Evolutionary conservation across 2,329 filamentous ascomycete genomes (phyloP).

Genomic region (Elsinoe arachidis): DNA sequence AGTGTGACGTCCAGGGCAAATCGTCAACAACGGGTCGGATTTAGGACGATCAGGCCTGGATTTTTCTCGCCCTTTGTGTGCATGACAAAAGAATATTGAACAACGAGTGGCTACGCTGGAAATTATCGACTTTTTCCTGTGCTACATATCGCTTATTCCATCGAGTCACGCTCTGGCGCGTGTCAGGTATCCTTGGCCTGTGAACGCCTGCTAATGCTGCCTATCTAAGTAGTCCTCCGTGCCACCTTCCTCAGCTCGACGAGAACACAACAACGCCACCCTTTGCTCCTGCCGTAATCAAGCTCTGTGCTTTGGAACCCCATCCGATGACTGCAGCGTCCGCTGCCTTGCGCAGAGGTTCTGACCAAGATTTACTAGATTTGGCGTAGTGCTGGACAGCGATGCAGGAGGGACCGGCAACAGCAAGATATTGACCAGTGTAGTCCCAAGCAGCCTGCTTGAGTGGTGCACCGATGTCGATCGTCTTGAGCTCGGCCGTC

Average conservation of each 20-base stretch:
- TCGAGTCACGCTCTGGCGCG: neutral
- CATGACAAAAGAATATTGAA: neutral
- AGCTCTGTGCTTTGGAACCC: constrained; percentile 64
- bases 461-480: constrained; percentile 75
- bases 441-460: constrained; percentile 82
- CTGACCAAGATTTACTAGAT: constrained; percentile 77
- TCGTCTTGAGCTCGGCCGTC: constrained; percentile 68
- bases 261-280: constrained; percentile 67
- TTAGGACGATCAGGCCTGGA: constrained; percentile 1
- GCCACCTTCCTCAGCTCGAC: constrained; percentile 19
- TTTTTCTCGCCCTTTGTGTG: constrained; percentile 3
- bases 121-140: neutral
- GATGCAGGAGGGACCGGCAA: constrained; percentile 68
- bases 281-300: constrained; percentile 66
- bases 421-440: constrained; percentile 84
- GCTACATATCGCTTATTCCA: neutral
- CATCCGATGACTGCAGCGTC: constrained; percentile 66
- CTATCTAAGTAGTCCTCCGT: constrained; percentile 3
- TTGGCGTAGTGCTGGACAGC: constrained; percentile 88
- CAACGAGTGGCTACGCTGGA: neutral
- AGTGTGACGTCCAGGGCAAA: constrained; percentile 8
- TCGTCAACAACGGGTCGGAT: constrained; percentile 10
- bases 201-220: constrained; percentile 12
- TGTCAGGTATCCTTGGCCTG: constrained; percentile 2
- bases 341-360: constrained; percentile 69